A percentile compares a stretch with the other conserved stretches of the same genome.
phyloP scores from a whole-genome alignment of 352 stramenopile genomes.

The Phytophthora palmivora region DNA sequence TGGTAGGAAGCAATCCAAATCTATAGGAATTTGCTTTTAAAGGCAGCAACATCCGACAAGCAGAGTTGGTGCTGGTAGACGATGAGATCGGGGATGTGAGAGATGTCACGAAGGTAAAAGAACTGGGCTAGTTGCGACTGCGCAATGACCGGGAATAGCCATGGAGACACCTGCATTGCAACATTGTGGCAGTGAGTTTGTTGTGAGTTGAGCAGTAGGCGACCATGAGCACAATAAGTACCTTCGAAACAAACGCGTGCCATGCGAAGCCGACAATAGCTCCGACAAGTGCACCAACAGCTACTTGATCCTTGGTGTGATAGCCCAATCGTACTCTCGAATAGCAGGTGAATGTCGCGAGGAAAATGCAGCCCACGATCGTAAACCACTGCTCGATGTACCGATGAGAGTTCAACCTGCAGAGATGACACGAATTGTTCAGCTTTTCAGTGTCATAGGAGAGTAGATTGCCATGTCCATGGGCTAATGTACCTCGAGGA shows the following conservation, averaged over 20 bases:
- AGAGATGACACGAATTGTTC: slow-evolving; percentile 7
- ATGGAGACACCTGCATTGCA: slow-evolving; percentile 43
- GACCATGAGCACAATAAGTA: slow-evolving; percentile 8
- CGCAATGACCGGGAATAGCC: slow-evolving; percentile 62
- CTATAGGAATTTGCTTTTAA: slow-evolving; percentile 23
- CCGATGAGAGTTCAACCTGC: slow-evolving; percentile 58
- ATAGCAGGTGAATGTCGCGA: slow-evolving; percentile 63
- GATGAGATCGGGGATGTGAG: slow-evolving; percentile 80
- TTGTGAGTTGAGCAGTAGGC: background rate
- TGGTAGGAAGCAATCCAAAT: background rate
- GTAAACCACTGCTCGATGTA: slow-evolving; percentile 65
- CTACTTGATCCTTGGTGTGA: slow-evolving; percentile 75
- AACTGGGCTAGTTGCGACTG: slow-evolving; percentile 50
- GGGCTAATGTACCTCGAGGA: slow-evolving; percentile 45
- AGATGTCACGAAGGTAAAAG: slow-evolving; percentile 79
- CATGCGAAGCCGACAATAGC: slow-evolving; percentile 22
- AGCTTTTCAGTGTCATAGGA: slow-evolving; percentile 11
- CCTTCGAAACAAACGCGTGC: slow-evolving; percentile 27
- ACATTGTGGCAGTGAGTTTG: slow-evolving; percentile 1
- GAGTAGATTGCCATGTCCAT: background rate
- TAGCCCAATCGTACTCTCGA: slow-evolving; percentile 80
- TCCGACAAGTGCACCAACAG: slow-evolving; percentile 60
- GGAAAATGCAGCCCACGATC: slow-evolving; percentile 50
- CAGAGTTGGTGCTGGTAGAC: slow-evolving; percentile 78
- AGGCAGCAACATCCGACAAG: slow-evolving; percentile 11